A percentile compares a stretch with the other conserved stretches of the same genome.
phyloP scores from a whole-genome alignment of 108 stramenopile species.

The Cyclotella atomus region DNA sequence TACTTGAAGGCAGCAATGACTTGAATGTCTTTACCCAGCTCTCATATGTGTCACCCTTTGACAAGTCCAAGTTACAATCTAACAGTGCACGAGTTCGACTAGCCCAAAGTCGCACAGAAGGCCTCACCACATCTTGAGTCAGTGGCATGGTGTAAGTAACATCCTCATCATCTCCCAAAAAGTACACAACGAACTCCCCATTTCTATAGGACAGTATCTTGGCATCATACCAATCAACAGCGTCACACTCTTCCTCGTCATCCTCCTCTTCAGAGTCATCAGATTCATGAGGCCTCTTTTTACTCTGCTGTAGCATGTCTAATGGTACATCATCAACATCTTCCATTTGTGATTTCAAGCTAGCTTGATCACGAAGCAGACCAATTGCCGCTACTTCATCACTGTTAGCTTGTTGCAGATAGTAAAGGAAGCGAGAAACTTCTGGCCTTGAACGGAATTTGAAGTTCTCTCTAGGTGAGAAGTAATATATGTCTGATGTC shows the following conservation, averaged over 20 bases:
- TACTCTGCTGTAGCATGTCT: constrained; percentile 2
- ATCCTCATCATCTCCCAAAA: constrained; percentile 68
- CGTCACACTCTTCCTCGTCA: constrained; percentile 42
- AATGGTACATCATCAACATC: constrained; percentile 21
- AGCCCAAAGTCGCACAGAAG: constrained; percentile 75
- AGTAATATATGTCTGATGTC: constrained; percentile 21
- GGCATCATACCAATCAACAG: constrained; percentile 85
- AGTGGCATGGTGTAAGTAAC: constrained; percentile 70
- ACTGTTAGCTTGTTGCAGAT: constrained; percentile 10
- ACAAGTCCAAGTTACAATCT: constrained; percentile 10
- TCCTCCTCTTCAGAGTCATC: constrained; percentile 32
- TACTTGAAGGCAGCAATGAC: constrained; percentile 51
- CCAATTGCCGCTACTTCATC: constrained; percentile 25
- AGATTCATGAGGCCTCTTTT: constrained; percentile 1
- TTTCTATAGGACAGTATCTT: constrained; percentile 47
- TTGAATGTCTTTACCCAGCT: constrained; percentile 3
- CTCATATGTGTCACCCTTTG: constrained; percentile 16
- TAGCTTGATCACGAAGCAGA: constrained; percentile 2
- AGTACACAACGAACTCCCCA: constrained; percentile 44
- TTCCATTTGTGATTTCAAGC: not conserved
- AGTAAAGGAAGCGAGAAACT: constrained; percentile 18
- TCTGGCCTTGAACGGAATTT: constrained; percentile 38
- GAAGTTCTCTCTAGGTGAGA: constrained; percentile 14
- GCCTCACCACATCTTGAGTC: constrained; percentile 60
- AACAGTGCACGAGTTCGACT: constrained; percentile 64